These are phyloP conservation scores for Hyaloscypha hepaticicola DNA, from an alignment of 495 filamentous ascomycete genomes.

Conservation along the genomic window DNA sequence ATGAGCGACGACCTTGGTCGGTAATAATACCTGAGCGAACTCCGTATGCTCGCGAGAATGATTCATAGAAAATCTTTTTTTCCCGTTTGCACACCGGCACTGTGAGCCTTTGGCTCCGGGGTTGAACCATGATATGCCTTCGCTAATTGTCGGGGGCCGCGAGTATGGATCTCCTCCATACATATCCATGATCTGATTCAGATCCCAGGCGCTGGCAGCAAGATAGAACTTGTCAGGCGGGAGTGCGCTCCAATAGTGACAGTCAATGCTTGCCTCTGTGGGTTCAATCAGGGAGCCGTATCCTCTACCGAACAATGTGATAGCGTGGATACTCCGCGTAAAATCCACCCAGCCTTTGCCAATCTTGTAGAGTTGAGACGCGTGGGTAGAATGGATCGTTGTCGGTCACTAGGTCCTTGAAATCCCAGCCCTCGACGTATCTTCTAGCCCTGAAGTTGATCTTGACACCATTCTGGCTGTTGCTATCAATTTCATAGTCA, in stretches of 20 bases:
- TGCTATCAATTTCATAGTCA: slow-evolving; percentile 31
- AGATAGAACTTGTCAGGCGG: slow-evolving; percentile 34
- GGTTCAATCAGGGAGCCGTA: slow-evolving; percentile 38
- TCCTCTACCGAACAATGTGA: slow-evolving; percentile 39
- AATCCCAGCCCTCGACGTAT: slow-evolving; percentile 39
- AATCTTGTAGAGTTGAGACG: not conserved
- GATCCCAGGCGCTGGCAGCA: slow-evolving; percentile 27
- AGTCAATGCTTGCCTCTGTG: not conserved
- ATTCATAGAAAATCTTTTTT: not conserved
- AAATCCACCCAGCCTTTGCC: not conserved
- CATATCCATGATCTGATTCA: slow-evolving; percentile 29
- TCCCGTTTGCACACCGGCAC: not conserved
- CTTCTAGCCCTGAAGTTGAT: slow-evolving; percentile 19
- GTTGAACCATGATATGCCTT: not conserved
- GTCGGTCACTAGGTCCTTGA: slow-evolving; percentile 33
- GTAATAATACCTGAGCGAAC: not conserved
- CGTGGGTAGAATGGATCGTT: slow-evolving; percentile 25
- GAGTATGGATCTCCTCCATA: slow-evolving; percentile 14
- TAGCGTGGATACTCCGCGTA: slow-evolving; percentile 17
- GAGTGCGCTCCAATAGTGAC: slow-evolving; percentile 27
- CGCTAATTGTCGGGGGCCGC: not conserved
- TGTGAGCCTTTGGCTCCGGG: not conserved
- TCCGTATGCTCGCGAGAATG: not conserved
- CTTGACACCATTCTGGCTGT: slow-evolving; percentile 1
- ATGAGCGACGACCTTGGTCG: not conserved